Evolutionary conservation across 371 early-diverging fungal genomes (phyloP).

Genomic region (Mucor irregularis): DNA sequence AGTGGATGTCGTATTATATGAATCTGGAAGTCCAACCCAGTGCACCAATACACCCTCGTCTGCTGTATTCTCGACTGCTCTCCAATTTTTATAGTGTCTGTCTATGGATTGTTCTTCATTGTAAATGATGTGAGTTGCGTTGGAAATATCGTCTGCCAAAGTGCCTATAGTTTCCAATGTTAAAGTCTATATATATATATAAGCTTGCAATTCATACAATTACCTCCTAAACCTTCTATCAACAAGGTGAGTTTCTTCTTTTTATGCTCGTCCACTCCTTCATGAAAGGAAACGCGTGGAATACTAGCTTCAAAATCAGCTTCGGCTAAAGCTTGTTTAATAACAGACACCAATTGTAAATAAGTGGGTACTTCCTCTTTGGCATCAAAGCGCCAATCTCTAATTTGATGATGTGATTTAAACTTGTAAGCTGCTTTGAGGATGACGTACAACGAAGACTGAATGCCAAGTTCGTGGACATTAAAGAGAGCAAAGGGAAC

Average conservation of each 20-base stretch:
- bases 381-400: slow-evolving; percentile 60
- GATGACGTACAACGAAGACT: slow-evolving; percentile 49
- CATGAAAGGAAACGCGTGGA: slow-evolving; percentile 51
- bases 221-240: slow-evolving; percentile 56
- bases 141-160: slow-evolving; percentile 26
- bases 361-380: slow-evolving; percentile 37
- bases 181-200: neutral
- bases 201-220: neutral
- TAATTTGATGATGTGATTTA: slow-evolving; percentile 45
- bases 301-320: slow-evolving; percentile 33
- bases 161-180: slow-evolving; percentile 28
- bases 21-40: slow-evolving; percentile 75
- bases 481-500: slow-evolving; percentile 59
- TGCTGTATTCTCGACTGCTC: slow-evolving; percentile 29
- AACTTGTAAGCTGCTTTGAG: slow-evolving; percentile 58
- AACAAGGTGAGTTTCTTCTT: slow-evolving; percentile 36
- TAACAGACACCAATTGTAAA: slow-evolving; percentile 41
- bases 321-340: slow-evolving; percentile 38
- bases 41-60: slow-evolving; percentile 63
- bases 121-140: slow-evolving; percentile 67
- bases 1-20: slow-evolving; percentile 67
- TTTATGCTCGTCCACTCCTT: slow-evolving; percentile 38
- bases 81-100: slow-evolving; percentile 15
- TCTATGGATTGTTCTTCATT: slow-evolving; percentile 15
- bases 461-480: slow-evolving; percentile 27